phyloP scores from a whole-genome alignment of 129 eudicot genomes.

The Erigeron canadensis region DNA sequence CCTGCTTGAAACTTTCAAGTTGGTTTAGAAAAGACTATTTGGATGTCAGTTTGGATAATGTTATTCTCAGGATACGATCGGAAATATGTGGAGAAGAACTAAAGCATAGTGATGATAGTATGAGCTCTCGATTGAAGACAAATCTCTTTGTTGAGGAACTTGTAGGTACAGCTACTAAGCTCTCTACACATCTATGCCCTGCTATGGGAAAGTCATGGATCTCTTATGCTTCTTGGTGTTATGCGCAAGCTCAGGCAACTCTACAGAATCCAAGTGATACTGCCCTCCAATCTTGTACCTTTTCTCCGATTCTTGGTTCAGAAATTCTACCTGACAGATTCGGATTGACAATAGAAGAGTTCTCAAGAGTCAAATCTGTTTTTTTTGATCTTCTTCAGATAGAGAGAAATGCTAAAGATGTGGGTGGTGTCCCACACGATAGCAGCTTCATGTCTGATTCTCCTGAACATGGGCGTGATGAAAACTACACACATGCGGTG shows the following conservation, averaged over 20 bases:
- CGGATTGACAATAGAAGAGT: constrained; percentile 64
- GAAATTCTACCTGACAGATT: constrained; percentile 61
- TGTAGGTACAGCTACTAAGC: constrained; percentile 69
- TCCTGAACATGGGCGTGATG: constrained; percentile 35
- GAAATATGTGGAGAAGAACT: constrained; percentile 45
- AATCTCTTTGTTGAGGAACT: constrained; percentile 64
- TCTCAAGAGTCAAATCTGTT: constrained; percentile 43
- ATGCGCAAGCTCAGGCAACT: constrained; percentile 66
- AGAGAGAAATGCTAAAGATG: constrained; percentile 33
- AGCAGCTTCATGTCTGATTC: constrained; percentile 25
- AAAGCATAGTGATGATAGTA: constrained; percentile 20
- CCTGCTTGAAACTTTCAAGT: constrained; percentile 82
- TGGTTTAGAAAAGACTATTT: constrained; percentile 63
- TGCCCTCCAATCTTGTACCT: constrained; percentile 65
- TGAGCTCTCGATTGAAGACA: constrained; percentile 34
- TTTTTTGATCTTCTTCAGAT: constrained; percentile 46
- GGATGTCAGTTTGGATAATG: constrained; percentile 45
- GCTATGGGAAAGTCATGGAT: constrained; percentile 92
- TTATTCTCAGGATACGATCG: constrained; percentile 51
- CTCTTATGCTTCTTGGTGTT: constrained; percentile 95
- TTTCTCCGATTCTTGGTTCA: constrained; percentile 62
- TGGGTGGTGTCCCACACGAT: constrained; percentile 31
- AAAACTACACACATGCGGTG: constrained; percentile 38
- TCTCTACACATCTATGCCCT: constrained; percentile 77
- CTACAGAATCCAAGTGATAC: constrained; percentile 38